Evolutionary conservation across 1,284 basidiomycete species (phyloP).

Genomic region (Ganoderma resinaceum): DNA sequence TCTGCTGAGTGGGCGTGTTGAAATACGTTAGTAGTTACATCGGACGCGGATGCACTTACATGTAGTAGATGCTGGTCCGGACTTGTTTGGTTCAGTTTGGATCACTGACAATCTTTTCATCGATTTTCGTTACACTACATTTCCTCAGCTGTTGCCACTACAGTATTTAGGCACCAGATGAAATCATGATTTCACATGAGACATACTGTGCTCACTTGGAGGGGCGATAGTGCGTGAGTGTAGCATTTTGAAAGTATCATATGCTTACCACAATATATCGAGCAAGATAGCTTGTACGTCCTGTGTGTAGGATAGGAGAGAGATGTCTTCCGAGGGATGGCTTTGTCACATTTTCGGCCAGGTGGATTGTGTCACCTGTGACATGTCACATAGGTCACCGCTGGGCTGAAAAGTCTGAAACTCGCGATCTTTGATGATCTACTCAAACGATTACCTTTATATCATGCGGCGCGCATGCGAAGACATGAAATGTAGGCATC

Average conservation of each 20-base stretch:
- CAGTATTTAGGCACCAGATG: background rate
- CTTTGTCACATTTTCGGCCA: conserved; percentile 2
- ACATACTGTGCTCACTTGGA: background rate
- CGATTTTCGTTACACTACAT: too few relatives aligned
- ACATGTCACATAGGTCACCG: background rate
- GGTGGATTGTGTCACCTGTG: background rate
- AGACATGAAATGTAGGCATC: background rate
- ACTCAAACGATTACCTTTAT: background rate
- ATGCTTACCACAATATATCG: background rate
- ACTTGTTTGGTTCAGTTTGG: too few relatives aligned
- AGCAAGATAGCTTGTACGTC: background rate
- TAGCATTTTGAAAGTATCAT: background rate
- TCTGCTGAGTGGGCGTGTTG: too few relatives aligned
- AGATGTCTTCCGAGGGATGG: background rate
- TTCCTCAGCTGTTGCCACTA: too few relatives aligned
- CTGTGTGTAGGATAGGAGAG: background rate
- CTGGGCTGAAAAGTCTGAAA: background rate
- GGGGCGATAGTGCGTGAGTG: background rate
- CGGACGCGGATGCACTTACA: too few relatives aligned
- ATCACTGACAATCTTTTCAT: too few relatives aligned
- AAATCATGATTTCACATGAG: background rate
- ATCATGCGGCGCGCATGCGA: background rate
- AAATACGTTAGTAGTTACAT: too few relatives aligned
- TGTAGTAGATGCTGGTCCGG: too few relatives aligned
- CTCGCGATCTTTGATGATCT: background rate